phyloP scores from a whole-genome alignment of 495 filamentous ascomycete species.

The Neurospora cerealis region DNA sequence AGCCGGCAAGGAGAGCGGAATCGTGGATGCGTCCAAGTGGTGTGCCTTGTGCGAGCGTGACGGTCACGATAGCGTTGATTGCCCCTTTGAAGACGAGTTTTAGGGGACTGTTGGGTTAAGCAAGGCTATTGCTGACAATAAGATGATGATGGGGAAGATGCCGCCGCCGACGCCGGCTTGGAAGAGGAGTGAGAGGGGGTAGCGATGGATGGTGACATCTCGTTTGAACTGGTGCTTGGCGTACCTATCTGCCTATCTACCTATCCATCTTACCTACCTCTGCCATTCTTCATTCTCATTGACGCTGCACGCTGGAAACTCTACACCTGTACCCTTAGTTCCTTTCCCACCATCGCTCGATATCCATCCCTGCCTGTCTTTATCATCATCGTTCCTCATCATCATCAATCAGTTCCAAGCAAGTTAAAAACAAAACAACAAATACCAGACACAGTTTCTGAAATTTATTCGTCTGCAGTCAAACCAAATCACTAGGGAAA shows the following conservation, averaged over 20 bases:
- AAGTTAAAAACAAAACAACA: background rate
- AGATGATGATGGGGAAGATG: background rate
- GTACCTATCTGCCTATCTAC: background rate
- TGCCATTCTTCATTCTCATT: background rate
- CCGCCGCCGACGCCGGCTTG: background rate
- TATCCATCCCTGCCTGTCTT: background rate
- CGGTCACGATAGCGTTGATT: conserved; percentile 91
- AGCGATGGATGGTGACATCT: background rate
- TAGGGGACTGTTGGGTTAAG: conserved; percentile 10
- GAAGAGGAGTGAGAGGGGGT: background rate
- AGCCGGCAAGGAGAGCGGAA: conserved; percentile 69
- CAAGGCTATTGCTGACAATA: background rate
- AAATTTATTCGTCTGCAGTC: background rate
- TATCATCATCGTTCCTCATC: background rate
- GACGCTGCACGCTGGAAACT: background rate
- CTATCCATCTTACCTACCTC: background rate
- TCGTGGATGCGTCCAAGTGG: conserved; percentile 82
- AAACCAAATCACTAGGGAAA: background rate
- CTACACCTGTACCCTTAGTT: background rate
- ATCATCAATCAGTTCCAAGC: background rate
- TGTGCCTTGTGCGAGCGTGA: conserved; percentile 95
- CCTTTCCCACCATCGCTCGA: background rate
- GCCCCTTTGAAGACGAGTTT: conserved; percentile 82
- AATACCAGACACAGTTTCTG: background rate
- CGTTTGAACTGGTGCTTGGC: background rate